phyloP scores from a whole-genome alignment of 192 early-diverging fungal genomes.

The Thamnidium elegans region DNA sequence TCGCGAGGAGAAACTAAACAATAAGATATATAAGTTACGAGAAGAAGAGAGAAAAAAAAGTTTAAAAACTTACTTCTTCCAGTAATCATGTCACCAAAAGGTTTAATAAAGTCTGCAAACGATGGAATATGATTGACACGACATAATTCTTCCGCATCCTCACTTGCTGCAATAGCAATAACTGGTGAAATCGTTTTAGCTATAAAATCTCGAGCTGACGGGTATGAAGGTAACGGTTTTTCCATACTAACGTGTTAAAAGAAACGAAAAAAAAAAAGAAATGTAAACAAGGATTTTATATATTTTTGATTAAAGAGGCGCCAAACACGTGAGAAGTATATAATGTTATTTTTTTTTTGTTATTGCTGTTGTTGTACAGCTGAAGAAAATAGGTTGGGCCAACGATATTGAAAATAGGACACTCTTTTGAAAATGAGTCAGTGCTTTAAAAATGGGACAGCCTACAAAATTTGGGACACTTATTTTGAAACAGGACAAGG shows the following conservation, averaged over 20 bases:
- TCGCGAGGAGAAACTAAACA: constrained; percentile 55
- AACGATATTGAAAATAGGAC: too few species aligned
- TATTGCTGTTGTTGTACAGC: too few species aligned
- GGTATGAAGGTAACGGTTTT: constrained; percentile 6
- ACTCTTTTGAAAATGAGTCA: too few species aligned
- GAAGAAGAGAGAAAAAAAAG: background rate
- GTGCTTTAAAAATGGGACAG: too few species aligned
- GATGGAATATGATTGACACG: constrained; percentile 56
- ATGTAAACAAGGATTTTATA: background rate
- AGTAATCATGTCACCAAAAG: constrained; percentile 68
- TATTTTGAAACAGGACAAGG: too few species aligned
- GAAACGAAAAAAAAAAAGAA: background rate
- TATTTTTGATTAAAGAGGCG: background rate
- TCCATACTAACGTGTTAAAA: constrained; percentile 2
- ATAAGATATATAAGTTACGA: constrained; percentile 1
- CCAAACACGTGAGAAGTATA: background rate
- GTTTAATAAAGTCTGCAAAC: constrained; percentile 60
- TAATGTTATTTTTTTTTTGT: background rate
- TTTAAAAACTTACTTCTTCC: constrained; percentile 48
- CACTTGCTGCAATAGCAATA: constrained; percentile 62
- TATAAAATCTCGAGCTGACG: constrained; percentile 46
- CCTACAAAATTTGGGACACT: too few species aligned
- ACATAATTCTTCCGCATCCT: constrained; percentile 60
- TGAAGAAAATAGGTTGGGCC: background rate
- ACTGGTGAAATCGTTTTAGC: constrained; percentile 55